Conservation (phyloP, 371 early-diverging fungal species). For the Mortierella sp. region DNA sequence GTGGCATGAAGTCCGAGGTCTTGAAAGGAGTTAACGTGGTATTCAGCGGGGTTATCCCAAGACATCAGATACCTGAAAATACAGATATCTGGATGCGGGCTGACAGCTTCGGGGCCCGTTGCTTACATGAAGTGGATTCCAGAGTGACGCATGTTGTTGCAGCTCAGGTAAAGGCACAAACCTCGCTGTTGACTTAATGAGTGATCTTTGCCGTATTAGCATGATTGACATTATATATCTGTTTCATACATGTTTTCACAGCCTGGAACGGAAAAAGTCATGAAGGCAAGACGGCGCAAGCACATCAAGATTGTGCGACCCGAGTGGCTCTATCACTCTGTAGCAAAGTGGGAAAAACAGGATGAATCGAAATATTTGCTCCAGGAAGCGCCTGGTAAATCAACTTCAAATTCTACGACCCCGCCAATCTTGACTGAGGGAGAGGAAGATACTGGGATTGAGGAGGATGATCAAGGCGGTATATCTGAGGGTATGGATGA, state of each 20-base stretch:
- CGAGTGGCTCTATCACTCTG: constrained; percentile 67
- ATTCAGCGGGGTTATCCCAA: constrained; percentile 72
- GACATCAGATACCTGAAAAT: constrained; percentile 60
- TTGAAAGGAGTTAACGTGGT: constrained; percentile 62
- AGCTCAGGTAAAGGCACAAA: constrained; percentile 64
- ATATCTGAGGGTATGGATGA: constrained; percentile 52
- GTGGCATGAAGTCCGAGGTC: constrained; percentile 61
- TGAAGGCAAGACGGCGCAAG: constrained; percentile 24
- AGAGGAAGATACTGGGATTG: constrained; percentile 55
- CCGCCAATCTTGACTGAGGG: constrained; percentile 25
- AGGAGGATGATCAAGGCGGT: constrained; percentile 41
- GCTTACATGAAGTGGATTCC: constrained; percentile 65
- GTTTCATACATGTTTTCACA: neutral
- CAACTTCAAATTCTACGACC: constrained; percentile 25
- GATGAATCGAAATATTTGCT: constrained; percentile 68
- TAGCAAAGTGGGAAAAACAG: constrained; percentile 68
- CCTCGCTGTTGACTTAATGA: neutral
- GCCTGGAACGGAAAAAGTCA: constrained; percentile 54
- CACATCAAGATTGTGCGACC: constrained; percentile 40
- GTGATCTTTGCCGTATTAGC: neutral
- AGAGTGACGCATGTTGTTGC: constrained; percentile 85
- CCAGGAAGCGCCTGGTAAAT: constrained; percentile 29
- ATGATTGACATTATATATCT: neutral
- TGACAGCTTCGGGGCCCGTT: constrained; percentile 76
- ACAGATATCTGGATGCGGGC: constrained; percentile 83